Percentiles rank a stretch among this genome's conserved stretches.
Conservation (phyloP, 2,329 filamentous ascomycete genomes). For the Sclerotiophoma versabilis region DNA sequence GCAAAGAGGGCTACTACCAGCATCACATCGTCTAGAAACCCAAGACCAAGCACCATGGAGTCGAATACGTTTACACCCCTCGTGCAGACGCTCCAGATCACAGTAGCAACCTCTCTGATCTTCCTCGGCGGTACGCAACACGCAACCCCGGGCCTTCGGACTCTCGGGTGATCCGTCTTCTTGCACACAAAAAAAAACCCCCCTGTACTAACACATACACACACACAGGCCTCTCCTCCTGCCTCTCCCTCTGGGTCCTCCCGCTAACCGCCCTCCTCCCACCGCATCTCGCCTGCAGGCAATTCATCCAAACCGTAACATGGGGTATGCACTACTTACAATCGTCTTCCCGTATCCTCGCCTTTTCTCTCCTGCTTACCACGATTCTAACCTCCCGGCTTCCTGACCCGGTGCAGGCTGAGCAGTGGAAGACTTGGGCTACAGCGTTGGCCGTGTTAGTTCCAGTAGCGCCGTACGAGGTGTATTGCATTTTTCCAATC, state of each 20-base stretch:
- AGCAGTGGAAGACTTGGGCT: constrained; percentile 6
- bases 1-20: no score
- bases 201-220: background rate
- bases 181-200: no score
- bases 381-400: background rate
- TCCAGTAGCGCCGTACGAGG: constrained; percentile 13
- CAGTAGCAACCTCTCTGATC: constrained; percentile 3
- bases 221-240: constrained; percentile 12
- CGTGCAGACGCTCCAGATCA: constrained; percentile 11
- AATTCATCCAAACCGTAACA: constrained; percentile 13
- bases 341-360: constrained; percentile 7
- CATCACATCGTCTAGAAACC: background rate
- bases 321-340: constrained; percentile 15
- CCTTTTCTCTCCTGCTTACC: background rate
- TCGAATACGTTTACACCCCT: background rate
- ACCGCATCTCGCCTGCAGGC: background rate
- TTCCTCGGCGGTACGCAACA: constrained; percentile 8
- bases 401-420: background rate
- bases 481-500: constrained; percentile 11
- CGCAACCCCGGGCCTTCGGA: no score
- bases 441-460: background rate
- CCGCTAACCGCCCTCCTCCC: constrained; percentile 9
- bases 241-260: constrained; percentile 15
- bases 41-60: background rate
- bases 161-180: no score